Evolutionary conservation across 2,329 filamentous ascomycete genomes (phyloP), one percentile per base, ranked within the genome.

Genomic region (Exophiala oligosperma): DNA sequence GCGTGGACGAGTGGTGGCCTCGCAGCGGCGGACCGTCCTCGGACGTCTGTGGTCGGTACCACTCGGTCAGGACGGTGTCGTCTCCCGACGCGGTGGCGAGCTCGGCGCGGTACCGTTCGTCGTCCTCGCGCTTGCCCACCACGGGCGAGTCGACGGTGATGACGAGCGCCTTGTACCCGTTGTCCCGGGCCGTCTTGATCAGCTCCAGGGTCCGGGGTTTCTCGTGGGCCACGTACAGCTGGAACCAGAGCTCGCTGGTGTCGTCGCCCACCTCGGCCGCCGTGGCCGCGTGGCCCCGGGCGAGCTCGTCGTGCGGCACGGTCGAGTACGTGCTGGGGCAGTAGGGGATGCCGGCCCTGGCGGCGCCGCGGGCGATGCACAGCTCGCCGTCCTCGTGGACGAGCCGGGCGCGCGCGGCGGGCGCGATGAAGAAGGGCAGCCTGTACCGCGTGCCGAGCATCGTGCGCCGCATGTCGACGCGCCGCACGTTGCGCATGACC

Each of bases 61-160:
- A 76, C 72, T 50, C 60, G 12, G 56, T 55, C 71, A 6, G 71
- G 71, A 7, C 65, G 62, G 3, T 73, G 59, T 9, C 29, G 26
- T 58, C 29, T 14, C 57, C 57, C 5, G 48, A 41, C n/a, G 46
- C 46, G 14, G 46, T 37, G 26, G 37, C 54, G 6, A 76, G 74
- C 29, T 77, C 76, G 1, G 75, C 75, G 29, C 78, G 77, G 29
- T 80, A 74, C 3, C 81, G 76, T 64, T 84, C 82, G 58, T 85
- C 82, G 1, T 80, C 81, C 62, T 85, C 82, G n/a, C 82, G 79
- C 64, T 84, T 79, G 1, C 77, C 77, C 0, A 80, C 74, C 12
- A 81, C 60, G 11, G 63, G 51, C 2, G 62, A 54, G 57, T 68
- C 66, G 17, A 67, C 56, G 1, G 66, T 68, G 26, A 68, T 52